A percentile compares a stretch with the other conserved stretches of the same genome.
Evolutionary conservation across 163 green algal genomes (phyloP).

Genomic region (Scenedesmus sp.): DNA sequence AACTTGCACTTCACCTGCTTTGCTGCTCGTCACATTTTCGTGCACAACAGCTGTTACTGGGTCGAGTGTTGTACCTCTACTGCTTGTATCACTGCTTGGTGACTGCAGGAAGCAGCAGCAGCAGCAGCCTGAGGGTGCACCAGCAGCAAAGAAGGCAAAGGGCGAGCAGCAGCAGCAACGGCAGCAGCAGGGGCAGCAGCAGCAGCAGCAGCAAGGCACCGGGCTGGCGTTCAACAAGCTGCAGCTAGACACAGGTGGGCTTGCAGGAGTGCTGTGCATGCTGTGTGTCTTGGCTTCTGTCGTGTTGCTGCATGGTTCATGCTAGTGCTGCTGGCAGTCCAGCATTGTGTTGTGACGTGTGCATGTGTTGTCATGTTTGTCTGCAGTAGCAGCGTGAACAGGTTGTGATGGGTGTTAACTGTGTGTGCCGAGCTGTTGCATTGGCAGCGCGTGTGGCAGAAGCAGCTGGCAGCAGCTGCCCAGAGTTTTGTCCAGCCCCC

Average conservation of each 20-base stretch:
- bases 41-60: background rate
- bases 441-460: too few species aligned
- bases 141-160: conserved; percentile 40
- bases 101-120: conserved; percentile 35
- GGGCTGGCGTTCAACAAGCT: conserved; percentile 61
- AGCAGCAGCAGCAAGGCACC: conserved; percentile 26
- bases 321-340: background rate
- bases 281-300: background rate
- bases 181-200: conserved; percentile 49
- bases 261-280: background rate
- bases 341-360: background rate
- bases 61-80: background rate
- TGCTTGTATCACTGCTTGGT: background rate
- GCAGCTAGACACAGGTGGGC: conserved; percentile 57
- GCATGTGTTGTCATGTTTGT: background rate
- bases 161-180: conserved; percentile 25
- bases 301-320: background rate
- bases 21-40: background rate
- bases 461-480: background rate
- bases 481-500: background rate
- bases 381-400: too few species aligned
- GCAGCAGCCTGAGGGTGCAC: conserved; percentile 26
- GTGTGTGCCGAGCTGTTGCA: too few species aligned
- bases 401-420: too few species aligned
- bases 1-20: background rate